Evolutionary conservation across 176 grass and related monocot genomes (phyloP).

Genomic region (Paspalum notatum): DNA sequence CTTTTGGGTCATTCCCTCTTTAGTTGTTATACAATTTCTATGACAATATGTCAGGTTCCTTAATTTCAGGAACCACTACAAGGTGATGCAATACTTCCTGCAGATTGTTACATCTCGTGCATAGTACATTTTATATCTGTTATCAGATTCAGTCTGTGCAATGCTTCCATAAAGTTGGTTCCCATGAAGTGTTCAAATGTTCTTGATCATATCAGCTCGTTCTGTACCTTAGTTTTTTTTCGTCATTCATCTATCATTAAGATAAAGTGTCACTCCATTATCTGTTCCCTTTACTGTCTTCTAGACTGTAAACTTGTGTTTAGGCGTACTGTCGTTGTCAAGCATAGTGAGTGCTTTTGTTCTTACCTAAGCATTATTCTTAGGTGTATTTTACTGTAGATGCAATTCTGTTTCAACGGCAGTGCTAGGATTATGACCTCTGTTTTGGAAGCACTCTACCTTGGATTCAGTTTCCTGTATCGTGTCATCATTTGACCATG

Average conservation of each 20-base stretch:
- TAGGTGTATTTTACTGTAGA: conserved; percentile 12
- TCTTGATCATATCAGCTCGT: conserved; percentile 12
- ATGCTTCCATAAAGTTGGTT: conserved; percentile 19
- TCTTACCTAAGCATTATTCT: conserved; percentile 15
- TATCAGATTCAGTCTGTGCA: conserved; percentile 2
- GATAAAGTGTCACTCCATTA: conserved; percentile 8
- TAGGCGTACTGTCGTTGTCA: conserved; percentile 7
- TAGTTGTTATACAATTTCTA: conserved; percentile 25
- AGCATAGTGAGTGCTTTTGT: conserved; percentile 29
- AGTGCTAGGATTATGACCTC: conserved; percentile 36
- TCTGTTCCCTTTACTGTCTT: not conserved
- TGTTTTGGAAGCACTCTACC: conserved; percentile 40
- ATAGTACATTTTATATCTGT: conserved; percentile 1
- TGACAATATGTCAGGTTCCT: conserved; percentile 16
- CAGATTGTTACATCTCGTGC: not conserved
- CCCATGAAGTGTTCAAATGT: conserved; percentile 13
- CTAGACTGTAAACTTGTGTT: conserved; percentile 10
- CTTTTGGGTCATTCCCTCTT: conserved; percentile 30
- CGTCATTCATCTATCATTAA: not conserved
- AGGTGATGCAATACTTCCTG: conserved; percentile 26
- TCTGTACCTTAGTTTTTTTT: conserved; percentile 2
- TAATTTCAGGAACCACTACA: conserved; percentile 48
- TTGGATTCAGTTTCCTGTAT: conserved; percentile 20
- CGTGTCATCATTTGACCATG: conserved; percentile 36
- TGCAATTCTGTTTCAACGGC: conserved; percentile 7